Evolutionary conservation across 2,329 filamentous ascomycete species (phyloP).

Genomic region (Chaetomiaceae sp.): DNA sequence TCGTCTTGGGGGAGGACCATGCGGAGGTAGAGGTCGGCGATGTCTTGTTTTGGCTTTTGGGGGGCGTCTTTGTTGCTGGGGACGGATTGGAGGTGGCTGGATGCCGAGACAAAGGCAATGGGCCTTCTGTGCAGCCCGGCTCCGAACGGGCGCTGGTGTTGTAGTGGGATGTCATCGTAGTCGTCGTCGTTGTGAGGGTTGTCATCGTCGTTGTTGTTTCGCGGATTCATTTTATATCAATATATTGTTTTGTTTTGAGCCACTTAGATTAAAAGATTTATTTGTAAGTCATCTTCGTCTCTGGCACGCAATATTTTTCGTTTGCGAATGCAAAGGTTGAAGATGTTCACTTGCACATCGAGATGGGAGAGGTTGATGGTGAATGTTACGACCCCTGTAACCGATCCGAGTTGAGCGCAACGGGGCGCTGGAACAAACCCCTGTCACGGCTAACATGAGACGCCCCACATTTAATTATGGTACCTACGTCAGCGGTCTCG

Average conservation of each 20-base stretch:
- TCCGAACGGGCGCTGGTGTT: constrained; percentile 51
- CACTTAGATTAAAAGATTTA: neutral
- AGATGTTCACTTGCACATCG: neutral
- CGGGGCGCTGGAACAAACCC: constrained; percentile 3
- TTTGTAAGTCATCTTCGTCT: too few species aligned
- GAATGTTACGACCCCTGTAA: too few species aligned
- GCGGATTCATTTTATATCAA: neutral
- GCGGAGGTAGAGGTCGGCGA: constrained; percentile 60
- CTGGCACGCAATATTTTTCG: too few species aligned
- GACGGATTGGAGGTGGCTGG: constrained; percentile 20
- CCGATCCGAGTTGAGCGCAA: neutral
- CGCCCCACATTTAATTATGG: constrained; percentile 7
- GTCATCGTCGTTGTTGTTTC: neutral
- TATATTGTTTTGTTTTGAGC: neutral
- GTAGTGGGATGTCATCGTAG: constrained; percentile 47
- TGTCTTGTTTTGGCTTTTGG: constrained; percentile 26
- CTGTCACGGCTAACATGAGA: neutral
- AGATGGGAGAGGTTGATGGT: neutral
- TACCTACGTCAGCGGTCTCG: constrained; percentile 8
- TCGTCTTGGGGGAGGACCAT: constrained; percentile 53
- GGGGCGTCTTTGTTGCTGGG: constrained; percentile 20
- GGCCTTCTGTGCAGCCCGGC: constrained; percentile 49
- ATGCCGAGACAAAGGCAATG: constrained; percentile 55
- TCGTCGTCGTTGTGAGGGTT: constrained; percentile 26
- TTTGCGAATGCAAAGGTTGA: too few species aligned